Conservation (phyloP, 495 filamentous ascomycete species). For the Xylaria cubensis region DNA sequence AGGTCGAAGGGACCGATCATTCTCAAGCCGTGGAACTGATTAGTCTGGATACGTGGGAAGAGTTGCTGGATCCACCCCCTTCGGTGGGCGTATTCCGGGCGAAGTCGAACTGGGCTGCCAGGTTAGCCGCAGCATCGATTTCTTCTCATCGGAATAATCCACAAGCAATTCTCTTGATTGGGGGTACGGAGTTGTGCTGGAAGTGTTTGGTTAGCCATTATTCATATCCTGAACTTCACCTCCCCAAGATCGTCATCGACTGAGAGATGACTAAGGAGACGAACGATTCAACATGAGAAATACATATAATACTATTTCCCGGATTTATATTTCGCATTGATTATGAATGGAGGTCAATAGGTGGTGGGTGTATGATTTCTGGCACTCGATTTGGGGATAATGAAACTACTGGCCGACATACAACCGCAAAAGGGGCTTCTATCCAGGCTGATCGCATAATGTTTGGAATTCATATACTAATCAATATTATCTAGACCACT, state of each 20-base stretch:
- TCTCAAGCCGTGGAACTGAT: not conserved
- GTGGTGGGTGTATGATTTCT: no score
- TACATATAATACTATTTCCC: not conserved
- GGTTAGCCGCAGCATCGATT: not conserved
- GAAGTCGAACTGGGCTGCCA: not conserved
- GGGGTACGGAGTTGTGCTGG: not conserved
- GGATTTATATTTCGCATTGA: no score
- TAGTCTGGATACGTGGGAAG: constrained; percentile 1
- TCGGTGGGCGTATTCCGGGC: not conserved
- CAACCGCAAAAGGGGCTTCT: no score
- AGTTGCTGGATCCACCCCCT: not conserved
- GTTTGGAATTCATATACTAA: not conserved
- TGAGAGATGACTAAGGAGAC: not conserved
- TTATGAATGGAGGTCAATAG: no score
- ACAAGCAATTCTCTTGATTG: not conserved
- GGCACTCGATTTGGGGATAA: no score
- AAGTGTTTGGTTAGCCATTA: not conserved
- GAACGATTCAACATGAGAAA: not conserved
- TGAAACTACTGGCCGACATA: no score
- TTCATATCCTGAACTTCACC: not conserved
- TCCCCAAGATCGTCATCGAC: not conserved
- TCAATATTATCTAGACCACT: no score
- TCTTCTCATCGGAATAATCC: no score
- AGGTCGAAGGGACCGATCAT: not conserved
- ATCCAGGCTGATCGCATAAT: not conserved